A percentile compares a stretch with the other conserved stretches of the same genome.
Conservation (phyloP, 768 basidiomycete species). For the Mycena pura region DNA sequence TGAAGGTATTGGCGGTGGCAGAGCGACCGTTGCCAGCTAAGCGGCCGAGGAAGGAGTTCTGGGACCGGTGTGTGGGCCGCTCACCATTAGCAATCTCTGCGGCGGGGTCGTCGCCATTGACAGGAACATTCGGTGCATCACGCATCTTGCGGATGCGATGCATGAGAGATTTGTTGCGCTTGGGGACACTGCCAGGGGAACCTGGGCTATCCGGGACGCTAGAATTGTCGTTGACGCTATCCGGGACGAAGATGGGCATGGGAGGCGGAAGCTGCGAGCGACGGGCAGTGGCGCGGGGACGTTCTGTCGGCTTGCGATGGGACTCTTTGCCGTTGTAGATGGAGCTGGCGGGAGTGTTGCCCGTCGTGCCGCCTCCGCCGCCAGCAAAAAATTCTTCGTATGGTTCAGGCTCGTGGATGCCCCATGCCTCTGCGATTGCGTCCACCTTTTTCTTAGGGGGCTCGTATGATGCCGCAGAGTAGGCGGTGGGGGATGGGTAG, state of each 20-base stretch:
- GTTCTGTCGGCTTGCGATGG: constrained; percentile 30
- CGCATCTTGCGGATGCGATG: constrained; percentile 90
- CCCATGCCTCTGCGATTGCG: constrained; percentile 92
- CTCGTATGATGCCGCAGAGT: constrained; percentile 57
- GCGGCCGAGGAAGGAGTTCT: constrained; percentile 82
- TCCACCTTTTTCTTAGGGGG: constrained; percentile 87
- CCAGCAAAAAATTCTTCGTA: constrained; percentile 91
- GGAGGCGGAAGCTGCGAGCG: constrained; percentile 76
- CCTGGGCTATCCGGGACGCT: constrained; percentile 48
- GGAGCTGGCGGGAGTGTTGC: constrained; percentile 69
- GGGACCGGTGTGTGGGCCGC: constrained; percentile 73
- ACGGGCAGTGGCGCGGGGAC: constrained; percentile 47
- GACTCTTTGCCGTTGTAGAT: constrained; percentile 72
- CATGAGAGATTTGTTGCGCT: constrained; percentile 84
- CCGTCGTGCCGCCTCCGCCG: constrained; percentile 59
- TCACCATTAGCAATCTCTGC: constrained; percentile 37
- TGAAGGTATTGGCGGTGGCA: constrained; percentile 31
- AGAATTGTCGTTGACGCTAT: constrained; percentile 47
- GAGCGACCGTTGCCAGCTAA: constrained; percentile 51
- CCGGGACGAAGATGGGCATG: constrained; percentile 80
- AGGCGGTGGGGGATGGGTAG: constrained; percentile 60
- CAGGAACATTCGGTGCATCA: constrained; percentile 82
- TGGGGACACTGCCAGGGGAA: constrained; percentile 55
- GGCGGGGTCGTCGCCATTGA: constrained; percentile 52
- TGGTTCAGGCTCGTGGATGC: constrained; percentile 90